Conservation (phyloP, 352 stramenopile species). For the Pythium sukuiense region DNA sequence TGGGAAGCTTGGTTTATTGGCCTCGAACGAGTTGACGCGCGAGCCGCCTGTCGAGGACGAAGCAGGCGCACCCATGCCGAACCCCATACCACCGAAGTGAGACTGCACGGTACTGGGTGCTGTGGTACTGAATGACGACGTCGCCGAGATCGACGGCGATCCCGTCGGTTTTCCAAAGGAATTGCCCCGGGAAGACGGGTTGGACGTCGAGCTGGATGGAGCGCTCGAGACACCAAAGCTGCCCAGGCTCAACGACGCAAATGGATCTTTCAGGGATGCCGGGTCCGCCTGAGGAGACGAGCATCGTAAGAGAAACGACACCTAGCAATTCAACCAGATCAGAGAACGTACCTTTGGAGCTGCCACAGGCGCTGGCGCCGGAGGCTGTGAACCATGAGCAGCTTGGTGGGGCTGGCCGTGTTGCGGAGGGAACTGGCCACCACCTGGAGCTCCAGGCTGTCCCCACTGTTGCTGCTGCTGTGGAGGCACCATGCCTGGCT, state of each 20-base stretch:
- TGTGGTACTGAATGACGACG: slow-evolving; percentile 21
- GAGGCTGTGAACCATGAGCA: neutral
- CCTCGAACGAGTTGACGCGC: slow-evolving; percentile 44
- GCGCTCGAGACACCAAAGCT: slow-evolving; percentile 45
- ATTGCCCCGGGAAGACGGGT: slow-evolving; percentile 30
- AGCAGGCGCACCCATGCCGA: slow-evolving; percentile 22
- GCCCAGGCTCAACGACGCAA: slow-evolving; percentile 66
- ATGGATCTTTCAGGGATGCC: slow-evolving; percentile 67
- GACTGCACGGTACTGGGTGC: slow-evolving; percentile 11
- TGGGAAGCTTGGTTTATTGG: slow-evolving; percentile 22
- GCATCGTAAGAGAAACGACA: neutral
- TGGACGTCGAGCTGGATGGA: slow-evolving; percentile 24
- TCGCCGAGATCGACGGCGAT: slow-evolving; percentile 16
- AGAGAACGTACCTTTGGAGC: slow-evolving; percentile 39
- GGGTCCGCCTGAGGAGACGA: slow-evolving; percentile 22
- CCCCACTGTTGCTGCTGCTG: slow-evolving; percentile 39
- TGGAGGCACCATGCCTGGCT: slow-evolving; percentile 19
- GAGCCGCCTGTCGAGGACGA: slow-evolving; percentile 23
- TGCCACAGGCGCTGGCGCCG: slow-evolving; percentile 24
- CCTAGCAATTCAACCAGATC: neutral
- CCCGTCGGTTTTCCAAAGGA: slow-evolving; percentile 32
- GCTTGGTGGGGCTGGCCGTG: slow-evolving; percentile 11
- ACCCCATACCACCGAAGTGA: slow-evolving; percentile 15
- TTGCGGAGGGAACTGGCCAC: slow-evolving; percentile 30
- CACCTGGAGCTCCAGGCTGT: slow-evolving; percentile 24